Base-by-base conservation (phyloP, 805 yeast genomes). In the Ogataea nonfermentans region DNA sequence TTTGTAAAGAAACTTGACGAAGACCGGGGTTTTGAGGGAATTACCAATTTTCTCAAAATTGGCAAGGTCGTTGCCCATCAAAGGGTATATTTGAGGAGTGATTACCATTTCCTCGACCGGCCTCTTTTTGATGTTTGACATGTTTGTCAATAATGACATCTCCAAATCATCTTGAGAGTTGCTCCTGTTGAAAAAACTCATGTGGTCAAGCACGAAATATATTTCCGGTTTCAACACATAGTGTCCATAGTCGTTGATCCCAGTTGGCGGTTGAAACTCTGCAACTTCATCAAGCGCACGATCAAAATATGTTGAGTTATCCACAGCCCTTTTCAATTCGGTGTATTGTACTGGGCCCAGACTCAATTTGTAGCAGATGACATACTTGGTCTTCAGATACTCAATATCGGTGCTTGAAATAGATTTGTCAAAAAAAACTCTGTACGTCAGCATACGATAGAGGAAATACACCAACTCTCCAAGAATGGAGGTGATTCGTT, bases 221-320 rank as follows among this genome's bases (percentile, higher is more conserved):
- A 65, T 46, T 2, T 64, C 59, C 9, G 70, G 65, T 47, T 78
- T 83, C 51, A 85, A 64, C 16, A 75, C 63, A 57, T 81, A 85
- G 32, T 73, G 72, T 15, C 95, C 95, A 44, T 76, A 73, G 53
- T 82, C 91, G 25, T 70, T 70, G 29, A 81, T 60, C 3, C 86
- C 86, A 14, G 71, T 68, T 4, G 95, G 93, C 6, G 86, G 77
- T 22, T 71, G 71, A 52, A 70, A 85, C 4, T 62, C 70, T 1
- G 87, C 71, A 20, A 80, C 66, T 49, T 85, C 85, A 24, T 68
- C 63, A 37, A 93, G 65, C 3, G 65, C 62, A 3, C 57, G 59
- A 46, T 78, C 84, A 41, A 78, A 70, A 68, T 52, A 17, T 48
- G 68, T 20, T 65, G 71, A 30, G 55, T 52, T 12, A 42, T 48